phyloP scores from a whole-genome alignment of 1,139 yeast species.

The Diutina sp. region DNA sequence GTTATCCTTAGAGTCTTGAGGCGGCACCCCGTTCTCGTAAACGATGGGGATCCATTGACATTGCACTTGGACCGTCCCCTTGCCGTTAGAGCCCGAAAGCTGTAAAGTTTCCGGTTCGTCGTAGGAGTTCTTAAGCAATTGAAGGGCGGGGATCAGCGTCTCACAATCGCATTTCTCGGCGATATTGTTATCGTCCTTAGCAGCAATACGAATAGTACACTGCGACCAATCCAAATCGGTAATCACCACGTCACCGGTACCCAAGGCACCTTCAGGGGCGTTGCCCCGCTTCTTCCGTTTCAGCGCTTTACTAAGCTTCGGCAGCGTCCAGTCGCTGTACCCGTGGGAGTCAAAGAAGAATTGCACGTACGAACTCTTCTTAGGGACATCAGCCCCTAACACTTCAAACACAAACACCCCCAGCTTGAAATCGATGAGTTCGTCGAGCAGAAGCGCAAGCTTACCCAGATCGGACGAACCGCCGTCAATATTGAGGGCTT shows the following conservation, averaged over 20 bases:
- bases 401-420: slow-evolving; percentile 71
- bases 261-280: slow-evolving; percentile 19
- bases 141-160: slow-evolving; percentile 52
- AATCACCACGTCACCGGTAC: slow-evolving; percentile 60
- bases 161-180: slow-evolving; percentile 52
- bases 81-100: slow-evolving; percentile 34
- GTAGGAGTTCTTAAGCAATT: slow-evolving; percentile 56
- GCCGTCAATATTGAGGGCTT: slow-evolving; percentile 23
- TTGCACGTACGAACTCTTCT: slow-evolving; percentile 50
- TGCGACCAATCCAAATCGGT: slow-evolving; percentile 70
- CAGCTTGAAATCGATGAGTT: slow-evolving; percentile 47
- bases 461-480: slow-evolving; percentile 17
- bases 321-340: slow-evolving; percentile 44
- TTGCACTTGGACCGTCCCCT: slow-evolving; percentile 45
- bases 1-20: slow-evolving; percentile 62
- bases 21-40: slow-evolving; percentile 45
- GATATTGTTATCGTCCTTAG: slow-evolving; percentile 38
- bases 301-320: slow-evolving; percentile 15
- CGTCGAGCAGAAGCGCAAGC: slow-evolving; percentile 47
- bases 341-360: slow-evolving; percentile 66
- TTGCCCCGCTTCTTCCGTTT: slow-evolving; percentile 23
- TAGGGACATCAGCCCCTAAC: slow-evolving; percentile 41
- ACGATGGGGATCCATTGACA: slow-evolving; percentile 72
- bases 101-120: slow-evolving; percentile 36
- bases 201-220: slow-evolving; percentile 47